Conservation (phyloP, 1,284 basidiomycete genomes). For the Albatrellus sp. region DNA sequence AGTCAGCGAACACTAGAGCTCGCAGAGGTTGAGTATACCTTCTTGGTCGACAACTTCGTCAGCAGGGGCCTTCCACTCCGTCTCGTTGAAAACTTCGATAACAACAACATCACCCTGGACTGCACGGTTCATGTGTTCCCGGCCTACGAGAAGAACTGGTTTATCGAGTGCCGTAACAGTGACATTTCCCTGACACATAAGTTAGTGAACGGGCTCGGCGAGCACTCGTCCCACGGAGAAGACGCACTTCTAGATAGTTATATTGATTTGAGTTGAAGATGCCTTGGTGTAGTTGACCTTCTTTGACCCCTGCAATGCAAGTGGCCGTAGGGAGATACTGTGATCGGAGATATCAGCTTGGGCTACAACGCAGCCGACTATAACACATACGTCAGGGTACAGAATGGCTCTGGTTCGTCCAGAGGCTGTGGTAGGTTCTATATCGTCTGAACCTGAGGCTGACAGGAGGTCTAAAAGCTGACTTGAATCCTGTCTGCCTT, state of each 20-base stretch:
- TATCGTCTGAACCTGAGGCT: conserved; percentile 43
- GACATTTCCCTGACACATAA: conserved; percentile 58
- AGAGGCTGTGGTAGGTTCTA: conserved; percentile 46
- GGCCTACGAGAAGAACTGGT: conserved; percentile 77
- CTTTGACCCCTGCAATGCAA: conserved; percentile 76
- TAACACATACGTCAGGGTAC: conserved; percentile 59
- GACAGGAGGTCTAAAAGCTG: conserved; percentile 75
- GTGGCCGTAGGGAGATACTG: conserved; percentile 76
- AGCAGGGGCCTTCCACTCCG: conserved; percentile 87
- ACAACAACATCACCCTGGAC: conserved; percentile 92
- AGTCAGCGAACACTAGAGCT: conserved; percentile 4
- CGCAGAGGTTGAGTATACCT: conserved; percentile 29
- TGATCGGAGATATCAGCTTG: neutral
- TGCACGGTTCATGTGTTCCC: conserved; percentile 92
- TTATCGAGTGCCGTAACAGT: conserved; percentile 62
- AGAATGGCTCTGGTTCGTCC: conserved; percentile 41
- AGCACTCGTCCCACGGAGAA: neutral
- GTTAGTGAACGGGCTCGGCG: neutral
- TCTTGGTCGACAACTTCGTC: conserved; percentile 94
- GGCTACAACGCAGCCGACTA: neutral
- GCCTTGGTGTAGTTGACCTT: conserved; percentile 78
- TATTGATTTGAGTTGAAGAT: conserved; percentile 94
- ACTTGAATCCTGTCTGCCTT: conserved; percentile 50
- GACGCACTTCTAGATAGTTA: conserved; percentile 85
- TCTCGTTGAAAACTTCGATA: conserved; percentile 79